These are phyloP conservation scores for Hypoxylon sp. DNA, from an alignment of 2,329 filamentous ascomycete genomes.

Conservation along the genomic window DNA sequence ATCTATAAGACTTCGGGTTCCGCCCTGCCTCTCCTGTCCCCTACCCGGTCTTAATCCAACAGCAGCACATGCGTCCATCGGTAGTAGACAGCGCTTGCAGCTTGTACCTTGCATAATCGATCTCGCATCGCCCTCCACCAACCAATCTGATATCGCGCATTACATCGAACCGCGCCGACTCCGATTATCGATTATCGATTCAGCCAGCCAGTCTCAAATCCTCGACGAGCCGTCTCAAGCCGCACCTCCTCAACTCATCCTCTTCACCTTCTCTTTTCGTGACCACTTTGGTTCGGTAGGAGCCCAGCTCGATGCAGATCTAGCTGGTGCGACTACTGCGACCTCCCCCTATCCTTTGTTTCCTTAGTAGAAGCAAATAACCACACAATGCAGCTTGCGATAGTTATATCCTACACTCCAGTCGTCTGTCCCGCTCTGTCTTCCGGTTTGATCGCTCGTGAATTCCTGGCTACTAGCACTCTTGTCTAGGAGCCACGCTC, in stretches of 20 bases:
- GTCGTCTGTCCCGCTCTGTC: conserved; percentile 73
- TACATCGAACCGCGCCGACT: conserved; percentile 31
- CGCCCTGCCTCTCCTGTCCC: conserved; percentile 30
- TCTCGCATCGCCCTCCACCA: conserved; percentile 12
- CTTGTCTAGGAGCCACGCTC: conserved; percentile 59
- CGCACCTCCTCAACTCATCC: conserved; percentile 3
- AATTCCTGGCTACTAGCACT: conserved; percentile 60
- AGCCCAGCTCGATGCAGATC: conserved; percentile 50
- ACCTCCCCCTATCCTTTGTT: conserved; percentile 46
- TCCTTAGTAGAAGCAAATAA: conserved; percentile 50
- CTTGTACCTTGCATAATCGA: conserved; percentile 53
- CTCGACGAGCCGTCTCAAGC: conserved; percentile 25
- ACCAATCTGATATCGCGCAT: conserved; percentile 33
- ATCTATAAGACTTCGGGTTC: conserved; percentile 41
- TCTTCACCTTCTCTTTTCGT: conserved; percentile 31
- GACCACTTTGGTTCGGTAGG: conserved; percentile 45
- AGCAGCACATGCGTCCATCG: conserved; percentile 42
- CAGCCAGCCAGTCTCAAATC: not conserved
- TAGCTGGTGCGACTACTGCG: conserved; percentile 54
- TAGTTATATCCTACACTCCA: conserved; percentile 63
- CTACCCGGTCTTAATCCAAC: conserved; percentile 33
- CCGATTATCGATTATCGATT: conserved; percentile 27
- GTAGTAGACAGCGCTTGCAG: conserved; percentile 49
- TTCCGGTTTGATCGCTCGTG: conserved; percentile 69
- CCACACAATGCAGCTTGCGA: conserved; percentile 71